Conservation (phyloP, 805 yeast species). For the Saccharomyces jurei region DNA sequence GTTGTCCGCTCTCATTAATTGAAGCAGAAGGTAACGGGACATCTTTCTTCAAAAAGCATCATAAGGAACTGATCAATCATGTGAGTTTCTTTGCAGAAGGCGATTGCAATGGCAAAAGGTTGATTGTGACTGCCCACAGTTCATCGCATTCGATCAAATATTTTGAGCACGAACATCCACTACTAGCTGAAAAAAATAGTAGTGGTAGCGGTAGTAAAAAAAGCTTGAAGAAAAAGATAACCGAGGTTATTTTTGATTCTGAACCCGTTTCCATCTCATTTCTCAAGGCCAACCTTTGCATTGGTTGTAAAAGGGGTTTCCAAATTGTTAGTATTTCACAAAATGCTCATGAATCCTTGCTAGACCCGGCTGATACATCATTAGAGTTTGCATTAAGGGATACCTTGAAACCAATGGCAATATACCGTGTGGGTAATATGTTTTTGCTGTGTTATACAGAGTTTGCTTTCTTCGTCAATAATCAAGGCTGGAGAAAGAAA, state of each 20-base stretch:
- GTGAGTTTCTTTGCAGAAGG: conserved; percentile 89
- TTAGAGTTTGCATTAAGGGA: conserved; percentile 71
- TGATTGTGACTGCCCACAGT: conserved; percentile 85
- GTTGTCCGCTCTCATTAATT: conserved; percentile 67
- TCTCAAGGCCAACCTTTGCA: conserved; percentile 78
- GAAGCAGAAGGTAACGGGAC: conserved; percentile 29
- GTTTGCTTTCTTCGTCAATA: conserved; percentile 88
- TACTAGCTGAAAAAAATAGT: conserved; percentile 23
- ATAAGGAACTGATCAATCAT: conserved; percentile 77
- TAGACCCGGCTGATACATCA: conserved; percentile 98
- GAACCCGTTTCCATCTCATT: conserved; percentile 91
- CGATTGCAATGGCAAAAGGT: conserved; percentile 77
- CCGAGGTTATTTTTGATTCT: conserved; percentile 73
- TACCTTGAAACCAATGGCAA: conserved; percentile 82
- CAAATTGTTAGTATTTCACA: conserved; percentile 85
- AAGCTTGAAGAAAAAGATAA: conserved; percentile 56
- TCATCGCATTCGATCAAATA: conserved; percentile 73
- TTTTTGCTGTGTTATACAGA: conserved; percentile 85
- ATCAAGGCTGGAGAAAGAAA: conserved; percentile 93
- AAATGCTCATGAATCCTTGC: conserved; percentile 75
- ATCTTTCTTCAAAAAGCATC: conserved; percentile 46
- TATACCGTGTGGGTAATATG: conserved; percentile 82
- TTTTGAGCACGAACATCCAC: conserved; percentile 81
- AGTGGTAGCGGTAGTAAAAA: conserved; percentile 55
- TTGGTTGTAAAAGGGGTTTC: conserved; percentile 94